Conservation (phyloP, 192 early-diverging fungal genomes). For the Endogone sp. region DNA sequence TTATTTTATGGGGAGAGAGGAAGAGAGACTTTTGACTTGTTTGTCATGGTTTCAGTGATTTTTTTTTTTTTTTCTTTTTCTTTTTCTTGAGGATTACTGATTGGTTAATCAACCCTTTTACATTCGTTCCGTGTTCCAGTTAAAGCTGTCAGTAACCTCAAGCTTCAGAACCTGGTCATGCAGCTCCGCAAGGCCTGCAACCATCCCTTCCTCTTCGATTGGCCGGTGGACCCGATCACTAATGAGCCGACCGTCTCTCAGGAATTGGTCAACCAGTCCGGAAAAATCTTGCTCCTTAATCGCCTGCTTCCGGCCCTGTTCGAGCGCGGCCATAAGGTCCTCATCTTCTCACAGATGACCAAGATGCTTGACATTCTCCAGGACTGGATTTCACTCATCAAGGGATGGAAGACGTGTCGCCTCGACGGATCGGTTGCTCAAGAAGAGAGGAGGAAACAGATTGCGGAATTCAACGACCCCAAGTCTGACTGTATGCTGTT, state of each 20-base stretch:
- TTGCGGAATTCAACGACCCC: constrained; percentile 73
- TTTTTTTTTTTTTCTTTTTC: background rate
- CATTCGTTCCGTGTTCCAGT: too few species aligned
- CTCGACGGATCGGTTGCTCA: constrained; percentile 86
- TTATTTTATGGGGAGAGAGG: too few species aligned
- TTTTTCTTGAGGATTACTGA: too few species aligned
- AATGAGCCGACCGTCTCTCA: constrained; percentile 39
- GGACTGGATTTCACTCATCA: constrained; percentile 79
- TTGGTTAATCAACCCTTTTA: too few species aligned
- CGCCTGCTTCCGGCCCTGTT: constrained; percentile 77
- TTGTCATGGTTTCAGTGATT: background rate
- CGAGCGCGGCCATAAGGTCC: constrained; percentile 80
- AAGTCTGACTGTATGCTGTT: constrained; percentile 64
- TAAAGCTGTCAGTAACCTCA: constrained; percentile 60
- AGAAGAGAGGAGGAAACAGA: constrained; percentile 73
- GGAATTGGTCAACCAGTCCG: constrained; percentile 67
- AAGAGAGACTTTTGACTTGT: too few species aligned
- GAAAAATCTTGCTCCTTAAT: constrained; percentile 87
- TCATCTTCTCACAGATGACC: constrained; percentile 94
- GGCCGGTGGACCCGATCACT: constrained; percentile 64
- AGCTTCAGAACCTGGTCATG: constrained; percentile 86
- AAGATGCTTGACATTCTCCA: constrained; percentile 88
- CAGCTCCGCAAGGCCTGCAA: constrained; percentile 90
- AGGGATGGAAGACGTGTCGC: constrained; percentile 78
- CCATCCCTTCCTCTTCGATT: constrained; percentile 82